These are phyloP conservation scores for Hirschioporus abietinus DNA, from an alignment of 768 basidiomycete genomes.

Conservation along the genomic window DNA sequence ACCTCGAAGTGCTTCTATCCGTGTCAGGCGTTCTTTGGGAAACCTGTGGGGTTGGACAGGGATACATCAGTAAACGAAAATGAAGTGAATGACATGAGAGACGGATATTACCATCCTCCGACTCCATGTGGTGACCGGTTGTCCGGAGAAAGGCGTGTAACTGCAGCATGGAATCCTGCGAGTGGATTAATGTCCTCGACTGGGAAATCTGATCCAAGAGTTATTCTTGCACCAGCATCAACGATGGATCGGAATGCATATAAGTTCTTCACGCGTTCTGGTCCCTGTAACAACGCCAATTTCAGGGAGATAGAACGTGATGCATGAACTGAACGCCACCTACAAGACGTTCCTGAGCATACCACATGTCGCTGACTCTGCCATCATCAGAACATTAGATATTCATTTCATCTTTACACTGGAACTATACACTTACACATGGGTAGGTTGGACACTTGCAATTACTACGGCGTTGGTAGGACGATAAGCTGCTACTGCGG, in stretches of 20 bases:
- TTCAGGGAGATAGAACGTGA: neutral
- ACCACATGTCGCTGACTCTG: constrained; percentile 76
- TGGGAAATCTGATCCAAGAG: constrained; percentile 86
- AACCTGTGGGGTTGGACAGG: constrained; percentile 47
- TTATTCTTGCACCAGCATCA: constrained; percentile 59
- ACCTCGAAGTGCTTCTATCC: constrained; percentile 75
- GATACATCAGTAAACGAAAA: neutral
- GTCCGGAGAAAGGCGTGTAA: constrained; percentile 62
- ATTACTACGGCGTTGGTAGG: constrained; percentile 49
- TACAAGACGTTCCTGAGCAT: constrained; percentile 77
- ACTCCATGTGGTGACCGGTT: constrained; percentile 80
- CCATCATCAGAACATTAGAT: constrained; percentile 5
- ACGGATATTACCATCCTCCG: constrained; percentile 63
- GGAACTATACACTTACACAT: constrained; percentile 51
- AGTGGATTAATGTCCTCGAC: constrained; percentile 86
- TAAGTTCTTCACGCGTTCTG: constrained; percentile 75
- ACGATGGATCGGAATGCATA: constrained; percentile 82
- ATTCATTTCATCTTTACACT: neutral
- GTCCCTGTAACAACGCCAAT: constrained; percentile 44
- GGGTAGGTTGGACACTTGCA: constrained; percentile 86
- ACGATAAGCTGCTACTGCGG: neutral
- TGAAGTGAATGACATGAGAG: constrained; percentile 4
- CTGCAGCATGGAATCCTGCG: constrained; percentile 81
- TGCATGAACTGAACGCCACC: constrained; percentile 18
- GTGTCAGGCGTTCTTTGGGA: constrained; percentile 70